Conservation (phyloP, 768 basidiomycete species). For the Boletus eberwhitei region DNA sequence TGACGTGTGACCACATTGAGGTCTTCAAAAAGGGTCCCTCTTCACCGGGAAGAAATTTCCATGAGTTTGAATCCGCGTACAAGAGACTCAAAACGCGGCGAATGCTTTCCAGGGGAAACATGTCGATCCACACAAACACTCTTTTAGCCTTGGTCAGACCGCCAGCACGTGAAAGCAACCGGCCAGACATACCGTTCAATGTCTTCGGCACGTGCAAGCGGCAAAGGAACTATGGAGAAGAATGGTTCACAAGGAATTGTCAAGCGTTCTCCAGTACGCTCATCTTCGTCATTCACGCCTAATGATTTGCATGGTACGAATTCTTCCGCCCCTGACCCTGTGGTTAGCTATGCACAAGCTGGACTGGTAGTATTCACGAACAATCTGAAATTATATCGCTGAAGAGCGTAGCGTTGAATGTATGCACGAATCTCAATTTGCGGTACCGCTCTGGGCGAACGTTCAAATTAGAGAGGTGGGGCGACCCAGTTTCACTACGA, state of each 20-base stretch:
- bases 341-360: slow-evolving; percentile 3
- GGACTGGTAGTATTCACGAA: slow-evolving; percentile 23
- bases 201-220: slow-evolving; percentile 39
- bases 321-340: slow-evolving; percentile 37
- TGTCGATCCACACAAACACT: slow-evolving; percentile 47
- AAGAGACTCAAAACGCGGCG: slow-evolving; percentile 39
- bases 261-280: slow-evolving; percentile 37
- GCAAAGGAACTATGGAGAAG: slow-evolving; percentile 34
- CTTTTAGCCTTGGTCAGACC: slow-evolving; percentile 28
- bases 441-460: slow-evolving; percentile 49
- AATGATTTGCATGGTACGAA: slow-evolving; percentile 36
- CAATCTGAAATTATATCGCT: slow-evolving; percentile 36
- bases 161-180: not conserved
- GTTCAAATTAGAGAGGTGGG: slow-evolving; percentile 25
- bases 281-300: slow-evolving; percentile 38
- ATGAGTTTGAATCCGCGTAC: slow-evolving; percentile 28
- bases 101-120: slow-evolving; percentile 49
- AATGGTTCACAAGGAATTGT: slow-evolving; percentile 43
- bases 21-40: slow-evolving; percentile 24
- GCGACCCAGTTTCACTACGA: slow-evolving; percentile 30
- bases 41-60: slow-evolving; percentile 27
- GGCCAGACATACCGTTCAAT: slow-evolving; percentile 39
- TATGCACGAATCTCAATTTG: slow-evolving; percentile 47
- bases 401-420: slow-evolving; percentile 31
- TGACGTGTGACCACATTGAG: slow-evolving; percentile 27